phyloP scores from a whole-genome alignment of 805 yeast species.

The Yarrowia yakushimensis region DNA sequence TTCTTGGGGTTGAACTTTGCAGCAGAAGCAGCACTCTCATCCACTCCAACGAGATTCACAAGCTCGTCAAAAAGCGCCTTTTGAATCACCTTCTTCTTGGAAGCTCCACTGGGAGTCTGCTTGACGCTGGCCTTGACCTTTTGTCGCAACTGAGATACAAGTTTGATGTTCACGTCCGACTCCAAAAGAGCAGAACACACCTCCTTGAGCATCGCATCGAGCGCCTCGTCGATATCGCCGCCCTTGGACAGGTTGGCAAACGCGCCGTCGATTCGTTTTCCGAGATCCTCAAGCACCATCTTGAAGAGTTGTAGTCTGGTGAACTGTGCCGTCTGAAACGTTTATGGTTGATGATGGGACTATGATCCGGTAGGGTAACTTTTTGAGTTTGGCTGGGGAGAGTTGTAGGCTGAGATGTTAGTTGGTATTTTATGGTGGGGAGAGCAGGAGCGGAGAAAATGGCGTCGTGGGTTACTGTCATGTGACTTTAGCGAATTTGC shows the following conservation, averaged over 20 bases:
- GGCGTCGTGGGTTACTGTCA: too few relatives aligned
- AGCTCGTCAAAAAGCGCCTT: constrained; percentile 93
- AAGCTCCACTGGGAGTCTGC: constrained; percentile 50
- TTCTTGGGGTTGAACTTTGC: constrained; percentile 80
- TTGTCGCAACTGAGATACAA: constrained; percentile 74
- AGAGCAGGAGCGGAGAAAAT: too few relatives aligned
- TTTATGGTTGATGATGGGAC: too few relatives aligned
- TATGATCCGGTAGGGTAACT: constrained; percentile 20
- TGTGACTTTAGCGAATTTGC: too few relatives aligned
- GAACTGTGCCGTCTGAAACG: too few relatives aligned
- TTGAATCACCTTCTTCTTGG: constrained; percentile 73
- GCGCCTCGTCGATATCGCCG: constrained; percentile 56
- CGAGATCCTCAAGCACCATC: constrained; percentile 80
- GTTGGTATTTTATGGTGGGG: too few relatives aligned
- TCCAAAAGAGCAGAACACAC: constrained; percentile 87
- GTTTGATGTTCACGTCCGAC: constrained; percentile 86
- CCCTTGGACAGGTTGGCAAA: constrained; percentile 60
- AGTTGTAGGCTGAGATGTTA: too few relatives aligned
- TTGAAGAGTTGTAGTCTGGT: background rate
- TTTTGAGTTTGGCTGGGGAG: background rate
- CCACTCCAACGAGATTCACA: constrained; percentile 75
- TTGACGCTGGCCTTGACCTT: constrained; percentile 60
- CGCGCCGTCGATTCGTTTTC: constrained; percentile 71
- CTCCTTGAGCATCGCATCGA: constrained; percentile 75
- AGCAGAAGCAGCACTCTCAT: constrained; percentile 32